Conservation (phyloP, 371 early-diverging fungal species). For the Mortierella sp. region DNA sequence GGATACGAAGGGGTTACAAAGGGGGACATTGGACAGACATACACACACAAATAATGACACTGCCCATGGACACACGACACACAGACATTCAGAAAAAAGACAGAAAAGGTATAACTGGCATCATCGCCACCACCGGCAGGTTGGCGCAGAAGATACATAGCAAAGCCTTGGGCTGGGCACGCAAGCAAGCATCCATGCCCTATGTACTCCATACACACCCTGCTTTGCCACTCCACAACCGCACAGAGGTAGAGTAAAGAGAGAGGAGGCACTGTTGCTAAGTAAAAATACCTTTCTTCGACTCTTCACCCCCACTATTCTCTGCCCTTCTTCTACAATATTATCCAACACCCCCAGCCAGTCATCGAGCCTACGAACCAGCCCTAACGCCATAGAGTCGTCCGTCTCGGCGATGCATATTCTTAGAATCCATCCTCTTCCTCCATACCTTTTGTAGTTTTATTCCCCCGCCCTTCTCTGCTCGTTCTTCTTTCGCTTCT, state of each 20-base stretch:
- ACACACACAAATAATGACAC: not conserved
- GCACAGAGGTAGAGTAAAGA: not conserved
- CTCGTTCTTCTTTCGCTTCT: not conserved
- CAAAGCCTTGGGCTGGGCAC: constrained; percentile 1
- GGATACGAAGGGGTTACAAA: not conserved
- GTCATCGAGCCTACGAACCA: not conserved
- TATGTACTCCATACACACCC: not conserved
- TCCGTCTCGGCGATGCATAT: not conserved
- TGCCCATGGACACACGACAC: not conserved
- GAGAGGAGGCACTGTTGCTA: not conserved
- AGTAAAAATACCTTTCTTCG: not conserved
- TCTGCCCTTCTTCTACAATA: not conserved
- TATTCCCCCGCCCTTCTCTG: not conserved
- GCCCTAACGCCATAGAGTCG: not conserved
- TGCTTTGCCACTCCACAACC: constrained; percentile 5
- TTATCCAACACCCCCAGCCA: not conserved
- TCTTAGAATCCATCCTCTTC: not conserved
- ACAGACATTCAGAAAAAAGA: not conserved
- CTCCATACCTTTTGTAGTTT: not conserved
- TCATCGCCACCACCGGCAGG: not conserved
- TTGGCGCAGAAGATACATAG: not conserved
- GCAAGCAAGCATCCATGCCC: not conserved
- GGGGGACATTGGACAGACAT: no score
- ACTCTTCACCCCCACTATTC: not conserved
- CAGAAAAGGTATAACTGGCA: not conserved